Base-by-base conservation (phyloP, 2,329 filamentous ascomycete genomes). In the Fonsecaea monophora region DNA sequence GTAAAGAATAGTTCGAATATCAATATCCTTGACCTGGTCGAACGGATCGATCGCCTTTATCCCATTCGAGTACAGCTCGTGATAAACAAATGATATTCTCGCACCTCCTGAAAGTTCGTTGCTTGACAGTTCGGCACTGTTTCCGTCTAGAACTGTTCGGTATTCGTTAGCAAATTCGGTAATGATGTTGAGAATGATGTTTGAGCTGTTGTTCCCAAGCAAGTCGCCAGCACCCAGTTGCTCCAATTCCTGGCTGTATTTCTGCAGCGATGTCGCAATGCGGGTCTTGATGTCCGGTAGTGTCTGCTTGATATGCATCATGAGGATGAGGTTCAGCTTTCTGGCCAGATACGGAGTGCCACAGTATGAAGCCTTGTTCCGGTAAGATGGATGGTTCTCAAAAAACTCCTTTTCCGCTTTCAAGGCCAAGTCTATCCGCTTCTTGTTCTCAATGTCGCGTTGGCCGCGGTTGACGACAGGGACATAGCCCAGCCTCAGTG, bases 281-380 rank as follows among this genome's bases (percentile, higher is more conserved):
- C 96, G 91, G 13, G 92, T 92, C 83, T 99, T 99, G 84, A 99
- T 99, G 77, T 99, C 95, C 48, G 95, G 95, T 13, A 99, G 87
- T 1, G 95, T 99, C 83, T 99, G 94, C 82, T 99, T 99, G 84
- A 99, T 99, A 84, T 99, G 95, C 95, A 99, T 99, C 94, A 99
- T 98, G 73, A 99, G 86, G 77, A 99, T 98, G 75, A 99, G 85
- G 81, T 99, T 99, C 68, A 99, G 87, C 82, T 99, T 99, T 73
- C 94, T 89, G 3, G 95, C 95, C 67, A 99, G 85, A 77, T 99
- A 99, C 3, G 95, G 95, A 2, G 95, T 99, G 79, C 95, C 95
- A 80, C 95, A 99, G 85, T 99, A 99, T 5, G 94, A 92, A 77
- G 92, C 94, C 88, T 99, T 99, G 82, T 98, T 99, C 68, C 94